Evolutionary conservation across 768 basidiomycete species (phyloP).

Genomic region (Amanita rimosa): DNA sequence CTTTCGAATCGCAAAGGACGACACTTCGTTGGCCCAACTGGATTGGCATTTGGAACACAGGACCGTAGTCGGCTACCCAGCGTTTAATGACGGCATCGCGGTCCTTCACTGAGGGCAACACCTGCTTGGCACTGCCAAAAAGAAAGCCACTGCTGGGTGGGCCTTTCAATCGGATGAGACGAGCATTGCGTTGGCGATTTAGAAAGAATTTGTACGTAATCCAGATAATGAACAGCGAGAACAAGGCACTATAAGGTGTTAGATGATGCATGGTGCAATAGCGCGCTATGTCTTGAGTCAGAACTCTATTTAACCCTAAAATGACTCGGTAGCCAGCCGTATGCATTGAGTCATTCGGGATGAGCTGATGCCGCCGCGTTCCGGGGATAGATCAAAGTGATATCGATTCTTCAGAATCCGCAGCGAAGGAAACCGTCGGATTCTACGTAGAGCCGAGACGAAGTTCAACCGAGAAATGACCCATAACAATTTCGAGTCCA

Average conservation of each 20-base stretch:
- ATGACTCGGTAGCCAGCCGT: too few species aligned
- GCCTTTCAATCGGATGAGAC: neutral
- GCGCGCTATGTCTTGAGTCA: neutral
- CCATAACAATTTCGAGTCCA: too few species aligned
- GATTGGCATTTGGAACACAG: constrained; percentile 28
- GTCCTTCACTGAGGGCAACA: neutral
- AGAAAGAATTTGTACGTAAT: neutral
- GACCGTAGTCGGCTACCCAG: constrained; percentile 39
- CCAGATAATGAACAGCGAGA: neutral
- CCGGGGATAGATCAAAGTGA: too few species aligned
- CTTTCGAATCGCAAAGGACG: constrained; percentile 36
- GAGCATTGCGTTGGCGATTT: neutral
- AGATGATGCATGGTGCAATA: neutral
- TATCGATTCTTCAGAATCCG: too few species aligned
- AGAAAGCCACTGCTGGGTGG: neutral
- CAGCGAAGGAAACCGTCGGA: too few species aligned
- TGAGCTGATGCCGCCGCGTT: too few species aligned
- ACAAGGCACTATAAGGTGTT: neutral
- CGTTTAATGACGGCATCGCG: constrained; percentile 21
- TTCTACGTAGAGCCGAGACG: too few species aligned
- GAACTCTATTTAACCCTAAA: too few species aligned
- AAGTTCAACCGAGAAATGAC: too few species aligned
- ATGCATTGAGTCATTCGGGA: too few species aligned
- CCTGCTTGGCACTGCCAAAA: neutral
- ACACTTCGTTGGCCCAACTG: constrained; percentile 22